Conservation (phyloP, 2,329 filamentous ascomycete species). For the Chaetomium strumarium region DNA sequence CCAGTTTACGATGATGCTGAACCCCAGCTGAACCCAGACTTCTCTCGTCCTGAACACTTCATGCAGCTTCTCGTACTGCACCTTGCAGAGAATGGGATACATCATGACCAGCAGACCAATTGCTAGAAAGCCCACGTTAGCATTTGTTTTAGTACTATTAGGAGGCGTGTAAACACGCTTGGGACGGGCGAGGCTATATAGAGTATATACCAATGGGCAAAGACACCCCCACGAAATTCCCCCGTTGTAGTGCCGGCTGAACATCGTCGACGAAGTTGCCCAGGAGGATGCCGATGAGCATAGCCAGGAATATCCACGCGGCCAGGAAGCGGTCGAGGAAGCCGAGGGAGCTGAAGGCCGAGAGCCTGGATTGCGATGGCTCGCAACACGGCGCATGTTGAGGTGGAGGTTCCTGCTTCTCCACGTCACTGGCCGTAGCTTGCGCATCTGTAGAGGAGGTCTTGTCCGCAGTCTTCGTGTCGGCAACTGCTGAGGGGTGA, state of each 20-base stretch:
- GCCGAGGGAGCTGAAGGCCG: slow-evolving; percentile 49
- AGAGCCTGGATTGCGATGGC: slow-evolving; percentile 21
- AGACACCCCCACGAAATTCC: slow-evolving; percentile 55
- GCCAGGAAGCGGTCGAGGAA: slow-evolving; percentile 59
- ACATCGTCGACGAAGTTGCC: slow-evolving; percentile 66
- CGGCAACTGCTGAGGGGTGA: background rate
- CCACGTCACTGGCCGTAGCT: background rate
- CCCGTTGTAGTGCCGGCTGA: slow-evolving; percentile 58
- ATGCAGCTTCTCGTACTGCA: slow-evolving; percentile 71
- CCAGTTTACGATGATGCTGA: slow-evolving; percentile 78
- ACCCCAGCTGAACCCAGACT: slow-evolving; percentile 73
- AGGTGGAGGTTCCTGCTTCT: slow-evolving; percentile 2
- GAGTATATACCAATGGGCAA: slow-evolving; percentile 36
- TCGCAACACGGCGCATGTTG: background rate
- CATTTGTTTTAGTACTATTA: background rate
- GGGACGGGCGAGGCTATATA: too few relatives aligned
- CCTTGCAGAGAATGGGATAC: slow-evolving; percentile 88
- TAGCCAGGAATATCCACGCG: slow-evolving; percentile 72
- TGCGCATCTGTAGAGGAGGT: background rate
- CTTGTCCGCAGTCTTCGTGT: background rate
- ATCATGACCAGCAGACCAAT: slow-evolving; percentile 85
- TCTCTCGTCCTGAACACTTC: slow-evolving; percentile 52
- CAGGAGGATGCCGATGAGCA: slow-evolving; percentile 67
- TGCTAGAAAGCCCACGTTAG: slow-evolving; percentile 40
- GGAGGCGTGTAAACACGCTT: too few relatives aligned